These are phyloP conservation scores for Colletotrichum kahawae DNA, from an alignment of 2,329 filamentous ascomycete species.

Conservation along the genomic window DNA sequence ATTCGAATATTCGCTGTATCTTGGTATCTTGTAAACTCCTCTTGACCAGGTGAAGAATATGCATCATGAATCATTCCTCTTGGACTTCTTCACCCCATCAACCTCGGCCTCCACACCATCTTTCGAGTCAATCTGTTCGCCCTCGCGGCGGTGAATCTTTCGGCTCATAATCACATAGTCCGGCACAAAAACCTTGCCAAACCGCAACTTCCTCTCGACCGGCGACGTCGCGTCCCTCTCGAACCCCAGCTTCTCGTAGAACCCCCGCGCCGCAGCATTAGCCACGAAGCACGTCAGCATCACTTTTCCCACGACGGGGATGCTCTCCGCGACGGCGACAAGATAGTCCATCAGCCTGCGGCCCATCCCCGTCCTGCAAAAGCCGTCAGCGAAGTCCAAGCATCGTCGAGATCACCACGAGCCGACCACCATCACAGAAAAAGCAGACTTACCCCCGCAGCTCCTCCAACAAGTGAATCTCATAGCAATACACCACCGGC, in stretches of 20 bases:
- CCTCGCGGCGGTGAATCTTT: conserved; percentile 27
- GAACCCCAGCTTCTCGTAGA: conserved; percentile 69
- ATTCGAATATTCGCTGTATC: neutral
- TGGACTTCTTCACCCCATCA: neutral
- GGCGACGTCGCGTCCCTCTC: conserved; percentile 61
- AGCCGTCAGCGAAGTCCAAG: neutral
- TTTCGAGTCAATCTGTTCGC: neutral
- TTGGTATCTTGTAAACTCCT: neutral
- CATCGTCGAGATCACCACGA: neutral
- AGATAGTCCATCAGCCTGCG: conserved; percentile 62
- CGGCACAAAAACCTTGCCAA: conserved; percentile 56
- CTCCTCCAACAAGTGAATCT: conserved; percentile 69
- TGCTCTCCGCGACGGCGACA: conserved; percentile 55
- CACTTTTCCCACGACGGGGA: conserved; percentile 63
- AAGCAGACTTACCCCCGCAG: conserved; percentile 55
- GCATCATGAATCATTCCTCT: neutral
- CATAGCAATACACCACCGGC: conserved; percentile 78
- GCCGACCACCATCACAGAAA: neutral
- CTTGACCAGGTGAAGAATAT: neutral
- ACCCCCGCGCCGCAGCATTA: conserved; percentile 61
- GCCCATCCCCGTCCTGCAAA: conserved; percentile 65
- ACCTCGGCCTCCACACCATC: neutral
- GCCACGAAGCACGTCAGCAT: conserved; percentile 77
- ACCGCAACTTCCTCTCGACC: conserved; percentile 54
- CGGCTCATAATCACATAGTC: conserved; percentile 69